Evolutionary conservation across 2,329 filamentous ascomycete species (phyloP).

Genomic region (Fusarium protoensiforme): DNA sequence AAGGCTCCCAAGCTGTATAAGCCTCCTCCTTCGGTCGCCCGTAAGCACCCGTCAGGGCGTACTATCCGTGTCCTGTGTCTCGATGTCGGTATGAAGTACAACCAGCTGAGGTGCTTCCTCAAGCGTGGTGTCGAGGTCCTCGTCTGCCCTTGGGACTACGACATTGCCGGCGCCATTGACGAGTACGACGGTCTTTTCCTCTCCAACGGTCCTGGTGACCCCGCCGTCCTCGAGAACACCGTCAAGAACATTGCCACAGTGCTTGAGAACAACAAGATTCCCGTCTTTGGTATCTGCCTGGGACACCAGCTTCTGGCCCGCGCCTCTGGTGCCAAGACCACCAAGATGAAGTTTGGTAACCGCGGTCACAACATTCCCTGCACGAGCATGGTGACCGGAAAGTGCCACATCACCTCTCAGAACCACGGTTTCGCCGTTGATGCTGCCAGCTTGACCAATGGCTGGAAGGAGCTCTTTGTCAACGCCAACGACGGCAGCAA

Average conservation of each 20-base stretch:
- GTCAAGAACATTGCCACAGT: conserved; percentile 82
- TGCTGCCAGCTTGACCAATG: conserved; percentile 75
- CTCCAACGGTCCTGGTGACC: conserved; percentile 97
- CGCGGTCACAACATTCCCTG: conserved; percentile 98
- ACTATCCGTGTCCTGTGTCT: conserved; percentile 89
- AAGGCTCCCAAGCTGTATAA: conserved; percentile 87
- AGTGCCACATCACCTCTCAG: conserved; percentile 98
- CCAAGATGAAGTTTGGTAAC: conserved; percentile 99
- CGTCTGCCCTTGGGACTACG: conserved; percentile 95
- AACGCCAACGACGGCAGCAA: conserved; percentile 99
- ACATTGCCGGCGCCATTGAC: conserved; percentile 82
- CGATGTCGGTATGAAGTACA: conserved; percentile 98
- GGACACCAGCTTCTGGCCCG: conserved; percentile 93
- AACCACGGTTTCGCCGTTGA: conserved; percentile 98
- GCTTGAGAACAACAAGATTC: conserved; percentile 81
- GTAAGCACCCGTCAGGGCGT: conserved; percentile 90
- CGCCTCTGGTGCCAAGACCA: conserved; percentile 84
- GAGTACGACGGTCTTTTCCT: conserved; percentile 97
- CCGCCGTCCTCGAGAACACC: conserved; percentile 83
- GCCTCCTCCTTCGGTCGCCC: conserved; percentile 74
- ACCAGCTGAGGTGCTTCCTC: conserved; percentile 94
- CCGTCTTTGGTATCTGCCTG: conserved; percentile 95
- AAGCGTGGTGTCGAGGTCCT: conserved; percentile 92
- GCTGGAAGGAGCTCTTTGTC: conserved; percentile 95
- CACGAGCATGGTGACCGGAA: conserved; percentile 93